Conservation (phyloP, 164 flowering plant genomes). For the Chimonanthus praecox region DNA sequence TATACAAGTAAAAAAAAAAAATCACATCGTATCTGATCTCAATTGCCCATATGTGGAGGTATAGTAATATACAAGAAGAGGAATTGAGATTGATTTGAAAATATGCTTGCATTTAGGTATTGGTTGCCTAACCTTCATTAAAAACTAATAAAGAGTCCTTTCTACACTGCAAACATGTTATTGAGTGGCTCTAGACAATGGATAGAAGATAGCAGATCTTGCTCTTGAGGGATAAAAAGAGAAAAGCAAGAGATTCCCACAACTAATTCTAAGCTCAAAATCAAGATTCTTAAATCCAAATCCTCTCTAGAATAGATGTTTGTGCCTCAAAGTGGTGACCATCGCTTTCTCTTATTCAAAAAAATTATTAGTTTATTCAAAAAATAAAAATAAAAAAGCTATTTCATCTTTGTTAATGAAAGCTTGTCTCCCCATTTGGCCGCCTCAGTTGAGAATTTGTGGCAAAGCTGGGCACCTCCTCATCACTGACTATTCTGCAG, state of each 20-base stretch:
- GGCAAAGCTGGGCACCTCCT: neutral
- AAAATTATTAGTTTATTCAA: too few relatives aligned
- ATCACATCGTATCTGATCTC: neutral
- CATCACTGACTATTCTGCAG: too few relatives aligned
- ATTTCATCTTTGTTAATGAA: neutral
- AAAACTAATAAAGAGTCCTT: neutral
- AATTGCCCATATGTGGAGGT: neutral
- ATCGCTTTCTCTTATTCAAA: neutral
- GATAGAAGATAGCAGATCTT: constrained; percentile 1
- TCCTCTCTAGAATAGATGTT: neutral
- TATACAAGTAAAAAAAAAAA: neutral
- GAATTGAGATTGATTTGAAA: neutral
- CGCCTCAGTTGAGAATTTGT: neutral
- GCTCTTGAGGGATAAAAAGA: neutral
- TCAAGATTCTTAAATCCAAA: neutral
- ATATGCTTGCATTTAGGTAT: neutral
- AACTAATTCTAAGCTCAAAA: neutral
- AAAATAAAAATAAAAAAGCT: neutral
- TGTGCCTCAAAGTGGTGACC: neutral
- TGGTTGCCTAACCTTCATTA: neutral
- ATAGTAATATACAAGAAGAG: neutral
- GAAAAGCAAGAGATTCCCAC: neutral
- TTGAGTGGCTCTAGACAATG: constrained; percentile 6
- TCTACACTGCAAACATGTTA: neutral
- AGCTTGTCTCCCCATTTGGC: neutral